phyloP scores from a whole-genome alignment of 768 basidiomycete species.

The Kwoniella bestiolae region DNA sequence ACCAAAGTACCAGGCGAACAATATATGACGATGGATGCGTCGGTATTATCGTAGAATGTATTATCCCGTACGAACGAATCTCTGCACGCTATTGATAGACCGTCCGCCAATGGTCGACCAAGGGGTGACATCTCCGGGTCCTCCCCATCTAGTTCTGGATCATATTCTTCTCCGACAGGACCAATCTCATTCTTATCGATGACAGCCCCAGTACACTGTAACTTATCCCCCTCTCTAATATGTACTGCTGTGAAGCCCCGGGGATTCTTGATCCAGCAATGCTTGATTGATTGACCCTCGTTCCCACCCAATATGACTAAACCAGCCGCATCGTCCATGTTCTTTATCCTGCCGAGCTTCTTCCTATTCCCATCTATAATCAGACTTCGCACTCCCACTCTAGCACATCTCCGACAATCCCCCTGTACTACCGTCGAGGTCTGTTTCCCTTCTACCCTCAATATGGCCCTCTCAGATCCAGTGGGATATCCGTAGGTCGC shows the following conservation, averaged over 20 bases:
- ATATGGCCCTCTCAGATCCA: slow-evolving; percentile 55
- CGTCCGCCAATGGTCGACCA: slow-evolving; percentile 59
- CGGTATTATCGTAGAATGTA: slow-evolving; percentile 59
- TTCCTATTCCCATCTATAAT: slow-evolving; percentile 56
- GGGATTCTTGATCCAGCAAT: slow-evolving; percentile 52
- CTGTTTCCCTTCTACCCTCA: slow-evolving; percentile 51
- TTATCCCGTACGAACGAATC: slow-evolving; percentile 56
- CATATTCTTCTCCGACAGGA: slow-evolving; percentile 58
- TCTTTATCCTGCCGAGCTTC: slow-evolving; percentile 52
- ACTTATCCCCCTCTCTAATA: slow-evolving; percentile 56
- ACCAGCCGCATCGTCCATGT: slow-evolving; percentile 30
- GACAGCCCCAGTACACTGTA: slow-evolving; percentile 51
- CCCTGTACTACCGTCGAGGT: slow-evolving; percentile 55
- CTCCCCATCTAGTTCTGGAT: slow-evolving; percentile 53
- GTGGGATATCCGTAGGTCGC: slow-evolving; percentile 59
- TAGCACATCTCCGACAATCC: slow-evolving; percentile 57
- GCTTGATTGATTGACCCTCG: slow-evolving; percentile 51
- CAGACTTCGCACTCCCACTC: slow-evolving; percentile 50
- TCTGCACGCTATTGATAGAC: slow-evolving; percentile 58
- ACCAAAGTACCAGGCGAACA: slow-evolving; percentile 59
- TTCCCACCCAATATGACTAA: slow-evolving; percentile 57
- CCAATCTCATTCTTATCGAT: slow-evolving; percentile 57
- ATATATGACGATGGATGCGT: slow-evolving; percentile 58
- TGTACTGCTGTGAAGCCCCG: slow-evolving; percentile 58
- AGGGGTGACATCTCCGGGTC: slow-evolving; percentile 56